phyloP scores from a whole-genome alignment of 1,284 basidiomycete genomes.

The Rugosomyces carneus region DNA sequence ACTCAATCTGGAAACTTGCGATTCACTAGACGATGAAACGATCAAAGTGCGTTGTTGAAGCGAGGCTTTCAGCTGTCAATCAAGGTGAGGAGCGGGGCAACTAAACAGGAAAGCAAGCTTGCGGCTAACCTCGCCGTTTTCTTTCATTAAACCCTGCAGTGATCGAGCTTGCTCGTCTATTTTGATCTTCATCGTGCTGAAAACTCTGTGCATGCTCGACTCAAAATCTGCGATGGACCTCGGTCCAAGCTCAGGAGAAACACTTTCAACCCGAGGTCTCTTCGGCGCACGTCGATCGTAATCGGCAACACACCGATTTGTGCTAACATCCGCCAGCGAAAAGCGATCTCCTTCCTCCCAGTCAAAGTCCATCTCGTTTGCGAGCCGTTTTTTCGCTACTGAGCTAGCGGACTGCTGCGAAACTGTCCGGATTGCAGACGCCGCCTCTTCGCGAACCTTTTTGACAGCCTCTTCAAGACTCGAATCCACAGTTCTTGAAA shows the following conservation, averaged over 20 bases:
- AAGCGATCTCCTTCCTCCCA: background rate
- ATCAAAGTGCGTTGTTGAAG: constrained; percentile 9
- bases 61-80: constrained; percentile 17
- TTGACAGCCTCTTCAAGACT: constrained; percentile 31
- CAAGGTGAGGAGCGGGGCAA: constrained; percentile 2
- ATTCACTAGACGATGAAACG: background rate
- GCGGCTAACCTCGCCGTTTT: constrained; percentile 28
- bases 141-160: constrained; percentile 27
- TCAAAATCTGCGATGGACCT: constrained; percentile 6
- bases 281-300: constrained; percentile 12
- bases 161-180: constrained; percentile 31
- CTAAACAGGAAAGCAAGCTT: background rate
- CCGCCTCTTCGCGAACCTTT: constrained; percentile 30
- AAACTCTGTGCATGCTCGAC: constrained; percentile 19
- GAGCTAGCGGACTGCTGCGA: background rate
- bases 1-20: background rate
- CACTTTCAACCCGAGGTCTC: constrained; percentile 17
- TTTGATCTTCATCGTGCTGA: constrained; percentile 31
- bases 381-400: constrained; percentile 1
- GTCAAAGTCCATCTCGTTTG: constrained; percentile 1
- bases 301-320: constrained; percentile 1
- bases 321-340: background rate
- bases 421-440: background rate
- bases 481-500: constrained; percentile 33
- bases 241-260: constrained; percentile 7